Base-by-base conservation (phyloP, 768 basidiomycete genomes). In the Phanerochaete sordida region DNA sequence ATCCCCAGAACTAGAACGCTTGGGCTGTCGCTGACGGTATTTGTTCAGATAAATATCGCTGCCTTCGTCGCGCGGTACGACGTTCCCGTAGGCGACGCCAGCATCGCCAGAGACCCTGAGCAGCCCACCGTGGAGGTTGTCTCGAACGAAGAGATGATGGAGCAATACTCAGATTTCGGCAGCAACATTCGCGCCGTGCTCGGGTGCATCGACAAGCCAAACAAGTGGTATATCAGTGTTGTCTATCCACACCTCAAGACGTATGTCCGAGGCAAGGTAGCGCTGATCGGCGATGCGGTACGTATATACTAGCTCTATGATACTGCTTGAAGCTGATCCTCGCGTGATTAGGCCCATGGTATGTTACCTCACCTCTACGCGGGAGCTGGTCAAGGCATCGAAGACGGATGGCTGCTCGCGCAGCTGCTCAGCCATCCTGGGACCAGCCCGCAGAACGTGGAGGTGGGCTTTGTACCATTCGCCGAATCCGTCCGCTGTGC, bases 291-390 rank as follows among this genome's bases (percentile, higher is more conserved):
- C 4, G 84, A 86, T 66, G 79, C 84, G n/a, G 67, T 74, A 28
- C 13, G 53, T 43, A 13, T n/a, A 16, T 26, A 7, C 30, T 26
- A 48, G 28, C 28, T 47, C 2, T 49, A 4, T 26, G 48, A 7
- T 27, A 15, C 23, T 7, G 9, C 31, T 5, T 11, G 13, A n/a
- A 23, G 5, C 24, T 52, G n/a, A 27, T 58, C 43, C 45, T 45
- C 19, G 11, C 11, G 11, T 26, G 39, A 21, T 39, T 19, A 63
- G 58, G 84, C 84, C 8, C 84, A 86, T 64, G 82, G 72, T 0
- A 85, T 85, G 84, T 64, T 78, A 31, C 84, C 85, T 0, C 83
- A 85, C 68, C 70, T 85, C 8, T 83, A 82, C 1, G 78, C 82
- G 0, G 84, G 84, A 2, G 81, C 81, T 12, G 81, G 84, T 8